phyloP scores from a whole-genome alignment of 1,284 basidiomycete species.

The Ustilago hordei region DNA sequence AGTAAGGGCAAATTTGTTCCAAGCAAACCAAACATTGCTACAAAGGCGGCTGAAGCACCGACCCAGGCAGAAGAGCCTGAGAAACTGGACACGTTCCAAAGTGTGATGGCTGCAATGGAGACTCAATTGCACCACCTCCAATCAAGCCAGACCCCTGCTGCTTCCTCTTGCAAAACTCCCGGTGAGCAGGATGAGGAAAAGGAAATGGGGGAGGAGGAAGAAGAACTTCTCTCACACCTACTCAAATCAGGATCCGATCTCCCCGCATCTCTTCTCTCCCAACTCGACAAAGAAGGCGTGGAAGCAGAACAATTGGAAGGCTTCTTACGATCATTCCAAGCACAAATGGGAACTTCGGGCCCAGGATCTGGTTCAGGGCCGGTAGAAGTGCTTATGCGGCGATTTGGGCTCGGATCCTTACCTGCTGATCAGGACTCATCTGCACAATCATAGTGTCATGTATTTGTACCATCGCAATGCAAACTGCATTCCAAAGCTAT shows the following conservation, averaged over 20 bases:
- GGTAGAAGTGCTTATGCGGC: constrained; percentile 39
- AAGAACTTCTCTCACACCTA: constrained; percentile 35
- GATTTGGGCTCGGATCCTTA: constrained; percentile 35
- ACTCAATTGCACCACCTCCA: constrained; percentile 13
- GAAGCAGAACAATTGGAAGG: constrained; percentile 25
- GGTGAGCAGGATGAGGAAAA: background rate
- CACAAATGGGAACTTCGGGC: constrained; percentile 21
- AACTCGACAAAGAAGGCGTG: constrained; percentile 1
- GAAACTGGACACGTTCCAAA: constrained; percentile 38
- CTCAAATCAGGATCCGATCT: constrained; percentile 29
- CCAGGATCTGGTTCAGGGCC: constrained; percentile 21
- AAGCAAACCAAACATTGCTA: background rate
- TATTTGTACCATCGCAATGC: background rate
- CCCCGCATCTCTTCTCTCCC: constrained; percentile 16
- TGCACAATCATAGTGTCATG: background rate
- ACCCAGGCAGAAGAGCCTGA: background rate
- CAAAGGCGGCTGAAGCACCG: background rate
- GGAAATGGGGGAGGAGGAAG: constrained; percentile 15
- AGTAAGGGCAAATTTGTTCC: constrained; percentile 48
- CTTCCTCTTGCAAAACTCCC: background rate
- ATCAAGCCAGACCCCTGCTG: background rate
- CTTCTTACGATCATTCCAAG: constrained; percentile 38
- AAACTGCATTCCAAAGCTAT: background rate
- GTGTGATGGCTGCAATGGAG: constrained; percentile 48
- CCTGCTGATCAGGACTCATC: constrained; percentile 32